Conservation (phyloP, 2,329 filamentous ascomycete species). For the Raffaelea ambrosiae region DNA sequence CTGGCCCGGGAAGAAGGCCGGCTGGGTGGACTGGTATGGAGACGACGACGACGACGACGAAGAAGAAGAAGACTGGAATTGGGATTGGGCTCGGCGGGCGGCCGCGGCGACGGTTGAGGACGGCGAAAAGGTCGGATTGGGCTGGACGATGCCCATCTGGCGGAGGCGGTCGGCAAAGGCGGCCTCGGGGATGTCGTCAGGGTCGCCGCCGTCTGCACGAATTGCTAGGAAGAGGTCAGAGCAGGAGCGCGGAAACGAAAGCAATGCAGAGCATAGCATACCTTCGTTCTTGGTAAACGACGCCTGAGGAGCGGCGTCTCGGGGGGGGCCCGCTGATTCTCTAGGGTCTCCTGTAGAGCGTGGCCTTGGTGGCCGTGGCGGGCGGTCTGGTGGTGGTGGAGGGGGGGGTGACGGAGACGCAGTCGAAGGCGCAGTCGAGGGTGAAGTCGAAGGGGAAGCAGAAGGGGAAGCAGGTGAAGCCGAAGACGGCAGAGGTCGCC, state of each 20-base stretch:
- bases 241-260: neutral
- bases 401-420: conserved; percentile 8
- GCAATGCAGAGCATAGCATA: neutral
- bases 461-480: neutral
- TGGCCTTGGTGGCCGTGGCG: neutral
- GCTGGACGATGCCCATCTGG: conserved; percentile 46
- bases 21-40: conserved; percentile 5
- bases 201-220: conserved; percentile 29
- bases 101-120: conserved; percentile 33
- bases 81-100: neutral
- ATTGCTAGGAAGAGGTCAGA: conserved; percentile 22
- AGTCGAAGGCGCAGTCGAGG: too few relatives aligned
- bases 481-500: neutral
- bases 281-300: conserved; percentile 13
- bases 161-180: conserved; percentile 43
- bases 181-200: conserved; percentile 26
- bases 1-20: conserved; percentile 9
- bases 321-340: too few relatives aligned
- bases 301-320: too few relatives aligned
- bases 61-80: too few relatives aligned
- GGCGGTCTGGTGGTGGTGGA: conserved; percentile 2
- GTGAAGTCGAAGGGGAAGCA: too few relatives aligned
- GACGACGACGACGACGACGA: neutral
- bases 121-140: conserved; percentile 44
- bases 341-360: too few relatives aligned